Evolutionary conservation across 1,139 yeast genomes (phyloP).

Genomic region (Sugiyamaella neomexicana): DNA sequence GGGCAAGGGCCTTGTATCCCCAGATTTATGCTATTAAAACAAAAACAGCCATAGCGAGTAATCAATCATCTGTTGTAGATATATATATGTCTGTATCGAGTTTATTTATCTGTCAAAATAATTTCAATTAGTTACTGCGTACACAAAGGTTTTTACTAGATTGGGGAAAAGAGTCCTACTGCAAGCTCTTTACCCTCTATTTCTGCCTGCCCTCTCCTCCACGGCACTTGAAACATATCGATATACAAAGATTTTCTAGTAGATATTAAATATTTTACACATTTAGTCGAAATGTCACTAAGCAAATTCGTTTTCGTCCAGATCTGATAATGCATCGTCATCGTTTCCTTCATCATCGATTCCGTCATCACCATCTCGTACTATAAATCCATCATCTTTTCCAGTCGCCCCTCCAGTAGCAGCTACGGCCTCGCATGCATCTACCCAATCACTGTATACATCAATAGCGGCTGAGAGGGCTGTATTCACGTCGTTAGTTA

Average conservation of each 20-base stretch:
- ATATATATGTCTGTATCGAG: no score
- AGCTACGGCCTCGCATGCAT: constrained; percentile 96
- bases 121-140: no score
- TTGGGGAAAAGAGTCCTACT: no score
- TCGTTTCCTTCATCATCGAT: constrained; percentile 30
- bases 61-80: no score
- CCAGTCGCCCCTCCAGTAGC: constrained; percentile 54
- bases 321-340: constrained; percentile 33
- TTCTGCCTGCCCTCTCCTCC: background rate
- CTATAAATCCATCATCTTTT: constrained; percentile 25
- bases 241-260: background rate
- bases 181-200: background rate
- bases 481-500: constrained; percentile 12
- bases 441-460: constrained; percentile 97
- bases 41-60: no score
- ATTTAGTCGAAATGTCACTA: background rate
- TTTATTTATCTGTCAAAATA: no score
- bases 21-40: background rate
- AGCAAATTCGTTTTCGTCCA: constrained; percentile 30
- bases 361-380: constrained; percentile 21
- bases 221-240: background rate
- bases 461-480: constrained; percentile 83
- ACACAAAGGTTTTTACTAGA: no score
- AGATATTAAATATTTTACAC: background rate
- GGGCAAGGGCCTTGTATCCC: background rate